Evolutionary conservation across 352 stramenopile genomes (phyloP), one percentile per base, ranked within the genome.

Genomic region (Pythium apleroticum): DNA sequence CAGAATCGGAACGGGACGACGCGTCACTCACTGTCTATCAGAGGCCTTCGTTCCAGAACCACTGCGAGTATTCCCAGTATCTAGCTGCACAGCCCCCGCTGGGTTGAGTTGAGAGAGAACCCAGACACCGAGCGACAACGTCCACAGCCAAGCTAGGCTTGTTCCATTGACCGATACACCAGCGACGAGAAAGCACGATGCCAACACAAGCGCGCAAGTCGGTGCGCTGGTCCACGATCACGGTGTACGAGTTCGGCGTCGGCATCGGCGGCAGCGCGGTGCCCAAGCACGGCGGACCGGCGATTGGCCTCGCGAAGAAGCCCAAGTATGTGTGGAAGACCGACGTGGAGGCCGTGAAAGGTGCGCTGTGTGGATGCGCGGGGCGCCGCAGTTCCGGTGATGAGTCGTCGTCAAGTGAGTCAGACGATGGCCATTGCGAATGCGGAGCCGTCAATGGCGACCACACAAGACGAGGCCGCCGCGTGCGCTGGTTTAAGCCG

Each of bases 201-300:
- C 61, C 61, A 20, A 68, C 61, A 30, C 52, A 61, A 57, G 52
- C 45, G 53, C 61, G 61, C 61, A 68, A 68, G 61, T 64, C 60
- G 37, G 69, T 84, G 65, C 70, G 74, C 52, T 89, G 74, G 75
- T 86, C 74, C 56, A 89, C 77, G 20, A 37, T 87, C 57, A 86
- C 72, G 8, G 76, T 87, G 41, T 81, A 86, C 63, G 80, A 86
- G 73, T 89, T 82, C 59, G 72, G 66, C 19, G 75, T 86, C 15
- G 66, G 58, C 12, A 70, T 81, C 19, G 74, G 78, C 53, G 76
- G 74, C 41, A 83, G 75, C 53, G 65, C 73, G 3, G 74, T 86
- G 20, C 77, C 72, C 20, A 74, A 71, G 27, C 75, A 57, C 41
- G 77, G 77, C 11, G 77, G 79, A 0, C 79, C 79, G 2, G 69